Evolutionary conservation across 2,329 filamentous ascomycete genomes (phyloP).

Genomic region (Dothideomycetidae sp.): DNA sequence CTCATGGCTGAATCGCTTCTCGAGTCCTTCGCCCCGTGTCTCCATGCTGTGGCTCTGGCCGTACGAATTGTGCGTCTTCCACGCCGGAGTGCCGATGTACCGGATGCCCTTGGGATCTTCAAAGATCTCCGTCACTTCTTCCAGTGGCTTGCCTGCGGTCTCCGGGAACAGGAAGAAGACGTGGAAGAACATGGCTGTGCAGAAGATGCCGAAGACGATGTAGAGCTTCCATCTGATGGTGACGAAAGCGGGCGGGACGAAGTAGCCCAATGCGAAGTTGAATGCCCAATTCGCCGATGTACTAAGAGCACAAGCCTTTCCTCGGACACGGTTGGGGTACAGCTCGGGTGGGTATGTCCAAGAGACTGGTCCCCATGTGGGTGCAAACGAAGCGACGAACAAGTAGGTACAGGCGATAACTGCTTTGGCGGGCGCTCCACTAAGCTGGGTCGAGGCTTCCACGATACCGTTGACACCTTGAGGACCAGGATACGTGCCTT

Average conservation of each 20-base stretch:
- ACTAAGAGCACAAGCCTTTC: slow-evolving; percentile 47
- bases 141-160: slow-evolving; percentile 59
- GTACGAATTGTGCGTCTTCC: slow-evolving; percentile 31
- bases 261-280: slow-evolving; percentile 45
- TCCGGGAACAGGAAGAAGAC: slow-evolving; percentile 53
- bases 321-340: slow-evolving; percentile 47
- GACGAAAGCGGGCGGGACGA: slow-evolving; percentile 44
- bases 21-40: slow-evolving; percentile 12
- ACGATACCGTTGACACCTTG: slow-evolving; percentile 26
- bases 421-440: slow-evolving; percentile 27
- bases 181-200: slow-evolving; percentile 52
- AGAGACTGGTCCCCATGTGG: slow-evolving; percentile 46
- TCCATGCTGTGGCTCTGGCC: slow-evolving; percentile 14
- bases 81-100: slow-evolving; percentile 41
- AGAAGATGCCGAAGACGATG: slow-evolving; percentile 63
- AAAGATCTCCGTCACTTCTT: slow-evolving; percentile 66
- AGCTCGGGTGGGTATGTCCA: slow-evolving; percentile 42
- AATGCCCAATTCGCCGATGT: slow-evolving; percentile 49
- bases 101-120: slow-evolving; percentile 23
- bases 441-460: slow-evolving; percentile 29
- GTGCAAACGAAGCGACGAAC: slow-evolving; percentile 55
- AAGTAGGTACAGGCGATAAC: slow-evolving; percentile 59
- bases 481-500: slow-evolving; percentile 32
- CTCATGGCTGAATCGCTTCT: slow-evolving; percentile 15
- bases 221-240: slow-evolving; percentile 47